Base-by-base conservation (phyloP, 1,139 yeast species). In the Casaregolazyma suthepensis region DNA sequence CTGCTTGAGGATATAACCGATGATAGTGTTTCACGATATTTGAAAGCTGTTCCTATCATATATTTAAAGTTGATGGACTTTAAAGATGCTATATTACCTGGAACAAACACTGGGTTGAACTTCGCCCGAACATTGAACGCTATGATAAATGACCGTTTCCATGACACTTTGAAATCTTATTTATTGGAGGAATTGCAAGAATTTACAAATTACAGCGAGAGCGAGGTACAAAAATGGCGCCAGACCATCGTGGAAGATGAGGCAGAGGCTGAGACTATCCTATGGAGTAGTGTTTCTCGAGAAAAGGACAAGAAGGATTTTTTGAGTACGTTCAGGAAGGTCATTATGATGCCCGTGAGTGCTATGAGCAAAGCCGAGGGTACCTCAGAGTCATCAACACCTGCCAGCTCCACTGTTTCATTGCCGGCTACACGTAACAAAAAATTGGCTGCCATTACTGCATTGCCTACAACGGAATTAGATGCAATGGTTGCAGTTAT, bases 251-350 rank as follows among this genome's bases (percentile, higher is more conserved):
- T 63, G 1, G 65, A 66, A 43, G 66, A 66, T 43, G 76, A 75
- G 44, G 67, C 65, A 2, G 72, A 68, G 35, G 68, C 74, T 1
- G 80, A 77, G 57, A 64, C 68, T 22, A 62, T 71, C 23, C 64
- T 75, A n/a, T 63, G 75, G 61, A 76, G 80, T 46, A 75, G 73
- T 58, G 69, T 75, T 48, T 66, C 69, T 29, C 70, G 67, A 55
- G 75, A 68, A 54, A 68, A 71, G 54, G 76, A 77, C 52, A 77
- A 79, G 59, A 66, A 71, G 38, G 76, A 76, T 52, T 75, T 82
- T 59, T 74, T 82, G 43, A 77, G 82, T 1, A 80, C 83, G 26
- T 73, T 84, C 58, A 79, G 79, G 61, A 75, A 72, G 57, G 76
- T 71, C 2, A 58, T 72, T 17, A 56, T 69, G 58, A 66, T 69